Base-by-base conservation (phyloP, 148 eudicot genomes). In the Chenopodium berlandieri region DNA sequence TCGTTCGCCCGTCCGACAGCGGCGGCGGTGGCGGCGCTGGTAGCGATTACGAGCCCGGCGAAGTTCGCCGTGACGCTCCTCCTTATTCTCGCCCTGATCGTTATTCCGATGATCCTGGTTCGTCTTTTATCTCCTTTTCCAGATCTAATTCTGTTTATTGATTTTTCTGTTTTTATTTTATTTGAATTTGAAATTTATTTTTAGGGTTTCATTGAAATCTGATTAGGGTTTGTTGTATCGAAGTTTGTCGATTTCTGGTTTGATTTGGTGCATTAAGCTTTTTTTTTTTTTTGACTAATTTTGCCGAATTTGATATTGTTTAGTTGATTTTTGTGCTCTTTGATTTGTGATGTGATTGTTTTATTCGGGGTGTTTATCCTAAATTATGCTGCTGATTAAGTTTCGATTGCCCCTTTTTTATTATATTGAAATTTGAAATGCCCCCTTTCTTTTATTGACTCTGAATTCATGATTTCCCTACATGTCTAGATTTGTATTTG, bases 11-110 rank as follows among this genome's bases (percentile, higher is more conserved):
- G 2, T 47, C 91, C 34, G 91, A 90, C 76, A 90, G 92, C 84
- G 91, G 88, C 73, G 85, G 82, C 19, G 90, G 87, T 0, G 87
- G 88, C 1, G 87, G 86, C 31, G 88, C 84, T 4, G 90, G 90
- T 9, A 89, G 93, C 84, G 98, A 92, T 75, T 94, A 91, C 86
- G 98, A 94, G 68, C 92, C 98, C 63, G 98, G 98, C 73, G 98
- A 94, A 88, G 94, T 94, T 47, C 95, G 98, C 40, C 95, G 85
- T 7, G 94, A 89, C 50, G 88, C 86, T 37, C 92, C 90, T 77
- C 88, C 93, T 13, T 88, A 88, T 69, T 85, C 91, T 27, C 97
- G 97, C 67, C 82, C 96, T 52, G 93, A 88, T 48, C 91, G 94
- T 30, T 89, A 78, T 79, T 81, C 88, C 75, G 93, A 92, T 56